phyloP scores from a whole-genome alignment of 1,139 yeast species.

The Sugiyamaella novakii region DNA sequence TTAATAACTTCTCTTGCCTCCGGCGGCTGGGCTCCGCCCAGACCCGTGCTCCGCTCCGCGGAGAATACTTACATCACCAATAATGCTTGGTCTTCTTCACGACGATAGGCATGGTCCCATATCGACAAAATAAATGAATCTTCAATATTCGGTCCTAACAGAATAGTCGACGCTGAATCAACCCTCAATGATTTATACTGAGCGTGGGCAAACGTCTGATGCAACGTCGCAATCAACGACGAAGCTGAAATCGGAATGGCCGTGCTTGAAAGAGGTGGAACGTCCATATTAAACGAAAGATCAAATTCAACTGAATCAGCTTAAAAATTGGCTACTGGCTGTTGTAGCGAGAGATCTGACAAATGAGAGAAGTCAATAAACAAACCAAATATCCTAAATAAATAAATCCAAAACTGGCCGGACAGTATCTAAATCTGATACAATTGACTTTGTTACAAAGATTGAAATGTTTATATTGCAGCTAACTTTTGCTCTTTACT shows the following conservation, averaged over 20 bases:
- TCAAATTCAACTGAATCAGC: too few species aligned
- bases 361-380: too few species aligned
- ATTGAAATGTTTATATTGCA: too few species aligned
- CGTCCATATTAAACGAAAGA: conserved; percentile 31
- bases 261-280: conserved; percentile 38
- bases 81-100: conserved; percentile 47
- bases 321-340: too few species aligned
- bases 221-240: conserved; percentile 43
- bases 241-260: conserved; percentile 41
- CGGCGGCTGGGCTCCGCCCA: conserved; percentile 8
- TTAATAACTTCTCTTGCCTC: conserved; percentile 1
- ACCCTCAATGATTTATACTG: conserved; percentile 37
- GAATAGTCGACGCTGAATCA: conserved; percentile 41
- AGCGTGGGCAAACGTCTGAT: conserved; percentile 39
- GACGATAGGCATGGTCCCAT: conserved; percentile 46
- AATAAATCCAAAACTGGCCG: too few species aligned
- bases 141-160: conserved; percentile 41
- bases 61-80: conserved; percentile 37
- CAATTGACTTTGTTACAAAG: too few species aligned
- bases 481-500: too few species aligned
- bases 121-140: conserved; percentile 40
- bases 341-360: too few species aligned
- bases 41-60: conserved; percentile 3
- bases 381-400: too few species aligned
- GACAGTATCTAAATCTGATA: too few species aligned